Conservation (phyloP, 441 rosid species). For the Dalechampia spathulata region DNA sequence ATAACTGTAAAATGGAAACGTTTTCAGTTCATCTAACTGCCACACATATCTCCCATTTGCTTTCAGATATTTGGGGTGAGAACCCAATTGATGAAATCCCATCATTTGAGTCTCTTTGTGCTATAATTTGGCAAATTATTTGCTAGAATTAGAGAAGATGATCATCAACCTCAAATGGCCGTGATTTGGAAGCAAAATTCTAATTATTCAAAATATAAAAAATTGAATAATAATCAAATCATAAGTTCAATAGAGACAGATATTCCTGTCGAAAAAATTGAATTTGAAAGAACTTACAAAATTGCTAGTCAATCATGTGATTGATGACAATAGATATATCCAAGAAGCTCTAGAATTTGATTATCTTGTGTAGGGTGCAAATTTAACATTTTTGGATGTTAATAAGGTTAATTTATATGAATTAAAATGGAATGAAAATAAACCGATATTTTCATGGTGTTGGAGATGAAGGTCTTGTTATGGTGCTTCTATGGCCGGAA, state of each 20-base stretch:
- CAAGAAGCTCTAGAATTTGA: slow-evolving; percentile 36
- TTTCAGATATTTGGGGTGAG: slow-evolving; percentile 17
- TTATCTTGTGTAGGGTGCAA: slow-evolving; percentile 55
- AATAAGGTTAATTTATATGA: slow-evolving; percentile 33
- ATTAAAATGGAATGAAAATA: no score
- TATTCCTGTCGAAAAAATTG: slow-evolving; percentile 21
- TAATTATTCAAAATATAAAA: slow-evolving; percentile 4
- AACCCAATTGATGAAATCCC: slow-evolving; percentile 14
- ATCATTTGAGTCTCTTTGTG: slow-evolving; percentile 35
- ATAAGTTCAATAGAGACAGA: slow-evolving; percentile 32
- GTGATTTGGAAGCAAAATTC: slow-evolving; percentile 42
- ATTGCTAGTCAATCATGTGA: slow-evolving; percentile 18
- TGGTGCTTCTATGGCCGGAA: no score
- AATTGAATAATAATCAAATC: slow-evolving; percentile 29
- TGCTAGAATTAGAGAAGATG: slow-evolving; percentile 32
- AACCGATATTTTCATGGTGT: no score
- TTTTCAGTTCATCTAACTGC: slow-evolving; percentile 36
- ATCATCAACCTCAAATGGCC: slow-evolving; percentile 27
- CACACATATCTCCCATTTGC: slow-evolving; percentile 25
- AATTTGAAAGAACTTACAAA: slow-evolving; percentile 22
- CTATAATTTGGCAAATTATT: slow-evolving; percentile 50
- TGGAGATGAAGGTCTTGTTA: no score
- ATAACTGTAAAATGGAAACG: slow-evolving; percentile 35
- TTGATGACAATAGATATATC: slow-evolving; percentile 30
- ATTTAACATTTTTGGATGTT: slow-evolving; percentile 51